Evolutionary conservation across 2,329 filamentous ascomycete species (phyloP).

Genomic region (Paracamarosporium sp.): DNA sequence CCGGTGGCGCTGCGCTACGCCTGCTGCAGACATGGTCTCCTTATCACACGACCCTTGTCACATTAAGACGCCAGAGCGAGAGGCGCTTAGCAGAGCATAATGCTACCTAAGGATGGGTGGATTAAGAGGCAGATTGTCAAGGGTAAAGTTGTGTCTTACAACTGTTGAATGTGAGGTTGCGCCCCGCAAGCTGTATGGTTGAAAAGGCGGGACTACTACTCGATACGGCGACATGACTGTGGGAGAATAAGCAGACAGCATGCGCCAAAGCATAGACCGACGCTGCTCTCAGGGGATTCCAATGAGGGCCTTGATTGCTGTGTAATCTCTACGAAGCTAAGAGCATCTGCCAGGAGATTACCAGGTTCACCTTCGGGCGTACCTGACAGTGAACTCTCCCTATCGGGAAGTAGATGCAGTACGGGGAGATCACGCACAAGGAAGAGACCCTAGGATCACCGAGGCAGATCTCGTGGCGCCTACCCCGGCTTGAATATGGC

Average conservation of each 20-base stretch:
- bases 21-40: conserved; percentile 11
- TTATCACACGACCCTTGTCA: conserved; percentile 7
- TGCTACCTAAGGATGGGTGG: conserved; percentile 16
- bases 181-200: not conserved
- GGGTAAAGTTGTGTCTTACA: conserved; percentile 16
- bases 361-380: conserved; percentile 1
- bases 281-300: not conserved
- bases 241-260: not conserved
- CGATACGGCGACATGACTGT: not conserved
- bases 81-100: conserved; percentile 8
- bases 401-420: conserved; percentile 2
- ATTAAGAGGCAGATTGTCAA: conserved; percentile 9
- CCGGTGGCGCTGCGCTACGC: conserved; percentile 10
- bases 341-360: not conserved
- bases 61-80: conserved; percentile 12
- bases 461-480: not conserved
- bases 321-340: not conserved
- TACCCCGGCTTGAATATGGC: not conserved
- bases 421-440: conserved; percentile 11
- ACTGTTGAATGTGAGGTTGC: conserved; percentile 5
- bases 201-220: conserved; percentile 4
- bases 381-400: conserved; percentile 8
- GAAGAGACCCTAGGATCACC: not conserved
- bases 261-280: not conserved
- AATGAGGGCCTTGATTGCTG: not conserved